Evolutionary conservation across 352 stramenopile species (phyloP), one percentile per base, ranked within the genome.

Genomic region (Pilasporangium apinafurcum): DNA sequence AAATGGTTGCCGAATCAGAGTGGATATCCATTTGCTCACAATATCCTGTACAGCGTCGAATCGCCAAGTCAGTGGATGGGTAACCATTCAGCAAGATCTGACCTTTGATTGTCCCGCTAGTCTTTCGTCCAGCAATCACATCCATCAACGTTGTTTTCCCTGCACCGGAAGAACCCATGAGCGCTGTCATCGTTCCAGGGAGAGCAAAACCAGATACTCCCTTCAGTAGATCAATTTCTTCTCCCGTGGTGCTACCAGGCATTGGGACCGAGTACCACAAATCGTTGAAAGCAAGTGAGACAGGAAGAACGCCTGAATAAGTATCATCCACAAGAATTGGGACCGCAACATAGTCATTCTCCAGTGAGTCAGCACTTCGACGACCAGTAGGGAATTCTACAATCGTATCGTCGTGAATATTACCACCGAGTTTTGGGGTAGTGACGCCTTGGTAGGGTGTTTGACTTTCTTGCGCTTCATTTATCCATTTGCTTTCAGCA

Each of bases 61-160:
- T 62, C 10, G 61, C 55, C 12, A 76, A 51, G 9, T 65, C 57
- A 13, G 56, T 69, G 0, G 64, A 56, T 0, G 59, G 50, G 32
- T 62, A 47, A 1, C 67, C 67, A 25, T 79, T 83, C 14, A 59
- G 59, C 16, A 81, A 25, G n/a, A 93, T 69, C 8, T 89, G 52
- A 9, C 84, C 84, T 14, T 50, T 56, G 34, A 89, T 72, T 25
- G 63, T 73, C 13, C 89, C 90, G 28, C 69, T 74, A 13, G 68
- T 90, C 56, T 97, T 98, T 31, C 92, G 68, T 8, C 92, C 61
- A 5, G 91, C 84, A 28, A 98, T 91, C 1, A 97, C 89, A 60
- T 98, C 88, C 58, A 96, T 87, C 5, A 97, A 64, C 6, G 92
- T 98, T 1, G 90, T 96, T 57, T 98, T 96, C 2, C 89, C 86